Evolutionary conservation across 2,329 filamentous ascomycete genomes (phyloP), one percentile per base, ranked within the genome.

Genomic region (Penicillium hordei): DNA sequence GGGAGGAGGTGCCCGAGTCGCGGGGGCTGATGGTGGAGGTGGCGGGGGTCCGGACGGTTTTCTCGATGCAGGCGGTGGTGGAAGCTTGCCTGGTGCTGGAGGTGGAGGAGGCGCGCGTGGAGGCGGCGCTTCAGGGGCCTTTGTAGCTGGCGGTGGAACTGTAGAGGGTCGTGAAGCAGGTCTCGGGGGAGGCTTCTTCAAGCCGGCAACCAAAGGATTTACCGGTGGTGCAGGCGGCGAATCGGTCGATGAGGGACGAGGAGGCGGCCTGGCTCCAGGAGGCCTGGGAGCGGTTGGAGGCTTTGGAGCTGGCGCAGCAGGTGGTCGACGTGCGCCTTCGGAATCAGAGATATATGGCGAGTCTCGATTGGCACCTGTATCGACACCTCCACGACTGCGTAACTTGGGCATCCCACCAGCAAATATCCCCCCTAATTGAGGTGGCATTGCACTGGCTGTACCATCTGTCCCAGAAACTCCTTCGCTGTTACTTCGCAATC

Each of bases 401-500:
- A 99, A 74, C 78, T 97, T 97, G 3, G 94, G 94, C 85, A 97
- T 97, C 38, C 93, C 94, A 36, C 91, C 93, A 1, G 90, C 91
- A 71, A 99, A 96, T 27, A 99, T 75, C 1, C 94, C 94, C 31
- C 81, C 93, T 12, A 97, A 76, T 72, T 97, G 93, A 48, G 90
- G 85, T 21, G 85, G 75, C 23, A 88, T 84, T 65, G 75, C 70
- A 53, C 71, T 72, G 39, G 72, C 70, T 60, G 81, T 77, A 61
- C 78, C 76, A 45, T 82, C 80, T 52, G 69, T 67, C 29, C 69
- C 72, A 17, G 72, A 68, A 17, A 70, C 68, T 29, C 69, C 71
- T 63, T 95, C 91, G 73, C 93, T 96, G 73, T 94, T 93, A 75
- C 91, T 96, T 72, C 92, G 85, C 58, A 85, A 84, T 74, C 92